Evolutionary conservation across 331 rosid species (phyloP), one percentile per base, ranked within the genome.

Genomic region (Prunus yedoensis): DNA sequence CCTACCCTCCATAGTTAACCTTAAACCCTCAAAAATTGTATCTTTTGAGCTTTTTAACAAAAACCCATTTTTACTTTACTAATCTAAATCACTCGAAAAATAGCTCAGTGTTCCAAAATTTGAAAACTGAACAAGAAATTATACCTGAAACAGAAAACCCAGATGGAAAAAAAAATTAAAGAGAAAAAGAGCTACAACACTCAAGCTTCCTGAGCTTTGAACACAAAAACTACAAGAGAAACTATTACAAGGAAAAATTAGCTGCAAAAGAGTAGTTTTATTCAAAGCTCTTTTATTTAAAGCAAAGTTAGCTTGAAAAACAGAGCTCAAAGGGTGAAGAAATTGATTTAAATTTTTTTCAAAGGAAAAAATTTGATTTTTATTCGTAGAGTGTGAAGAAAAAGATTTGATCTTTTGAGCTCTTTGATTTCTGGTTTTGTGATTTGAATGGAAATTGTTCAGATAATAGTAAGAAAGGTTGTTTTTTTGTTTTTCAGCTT

Each of bases 1-100:
- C 66, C 97, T 91, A 32, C 89, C 85, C 84, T 94, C 99, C 99
- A 94, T 92, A 70, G 77, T 81, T 84, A 80, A 82, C 85, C 79
- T 75, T 77, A 78, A 62, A 84, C 82, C 70, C 71, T 58, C 75
- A 21, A 79, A 87, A 82, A 57, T 77, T 70, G 71, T 66, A 74
- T 71, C 76, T 46, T 78, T 85, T 35, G 52, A 81, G 52, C 84
- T 76, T 71, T 75, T 70, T 83, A 71, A 83, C 85, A 88, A 82
- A 81, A 80, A 75, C 82, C 75, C 84, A 61, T 88, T 78, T 71
- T 72, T 66, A 45, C 61, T 79, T 66, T 83, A 54, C 70, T 71
- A 83, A 83, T 75, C 73, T 78, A 81, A 78, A 70, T 75, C 85
- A 43, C 51, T 28, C 74, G n/a, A 64, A 54, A 72, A 45, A 5